Evolutionary conservation across 1,284 basidiomycete species (phyloP), one percentile per base, ranked within the genome.

Genomic region (Rhodotorula mucilaginosa): DNA sequence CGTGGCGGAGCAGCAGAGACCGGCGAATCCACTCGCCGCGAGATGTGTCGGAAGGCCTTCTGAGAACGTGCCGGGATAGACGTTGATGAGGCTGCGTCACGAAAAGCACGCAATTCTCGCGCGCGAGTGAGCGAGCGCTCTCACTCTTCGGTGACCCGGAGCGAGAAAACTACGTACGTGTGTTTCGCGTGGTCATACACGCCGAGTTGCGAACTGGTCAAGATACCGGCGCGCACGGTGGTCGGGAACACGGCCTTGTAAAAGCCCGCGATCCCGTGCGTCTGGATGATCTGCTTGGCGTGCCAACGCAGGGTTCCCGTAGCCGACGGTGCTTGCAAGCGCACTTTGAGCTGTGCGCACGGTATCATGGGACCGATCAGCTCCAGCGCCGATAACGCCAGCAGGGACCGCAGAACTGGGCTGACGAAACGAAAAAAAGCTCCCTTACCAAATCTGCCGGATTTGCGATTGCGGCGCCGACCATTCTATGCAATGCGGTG

Each of bases 381-480:
- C 15, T 56, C 26, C 39, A 18, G 18, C 54, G 18, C 15, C 16
- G 6, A 15, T 44, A 44, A 44, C 2, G 39, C 7, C 39, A 10
- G n/a, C 19, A 5, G 23, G 19, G 21, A n/a, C 19, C 18, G 31
- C n/a, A 34, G 47, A 21, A 31, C 2, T 23, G 5, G 8, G 44
- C 1, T 18, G 58, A 31, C n/a, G 23, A 21, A 34, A 52, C 26
- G 26, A 26, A 26, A 10, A 29, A 16, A 3, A 0, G 52, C 18
- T 0, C 13, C 29, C 71, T n/a, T 13, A 72, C 74, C 18, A 79
- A 68, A 61, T 79, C 78, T 16, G 75, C 75, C 0, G 77, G 78
- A 48, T 78, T 78, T 26, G 78, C 78, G 13, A 79, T 60, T 2
- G 77, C 78, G 10, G 78, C 76, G 3, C 78, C 78, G 4, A 78